A percentile compares a stretch with the other conserved stretches of the same genome.
Evolutionary conservation across 2,329 filamentous ascomycete genomes (phyloP).

Genomic region (Penicillium sp.): DNA sequence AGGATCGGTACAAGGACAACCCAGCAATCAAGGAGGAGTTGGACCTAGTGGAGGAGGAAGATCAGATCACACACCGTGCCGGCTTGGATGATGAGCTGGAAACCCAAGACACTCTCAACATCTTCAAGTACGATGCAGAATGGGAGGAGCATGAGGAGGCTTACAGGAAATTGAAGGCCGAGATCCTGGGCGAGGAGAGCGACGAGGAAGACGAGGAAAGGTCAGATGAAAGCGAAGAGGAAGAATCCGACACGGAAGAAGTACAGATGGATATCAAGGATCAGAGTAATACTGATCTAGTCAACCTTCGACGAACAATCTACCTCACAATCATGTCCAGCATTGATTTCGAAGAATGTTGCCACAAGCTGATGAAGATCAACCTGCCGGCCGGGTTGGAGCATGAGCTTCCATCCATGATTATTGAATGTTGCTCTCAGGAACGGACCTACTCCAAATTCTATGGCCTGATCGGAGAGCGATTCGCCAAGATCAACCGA

Average conservation of each 20-base stretch:
- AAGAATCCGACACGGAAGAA: slow-evolving; percentile 68
- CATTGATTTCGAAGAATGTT: slow-evolving; percentile 90
- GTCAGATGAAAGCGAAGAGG: slow-evolving; percentile 51
- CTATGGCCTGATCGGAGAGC: slow-evolving; percentile 85
- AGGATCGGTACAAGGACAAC: slow-evolving; percentile 94
- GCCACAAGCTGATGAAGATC: slow-evolving; percentile 93
- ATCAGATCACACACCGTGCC: slow-evolving; percentile 86
- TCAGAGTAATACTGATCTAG: slow-evolving; percentile 88
- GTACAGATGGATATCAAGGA: slow-evolving; percentile 93
- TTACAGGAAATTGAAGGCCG: slow-evolving; percentile 81
- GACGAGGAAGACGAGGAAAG: slow-evolving; percentile 65
- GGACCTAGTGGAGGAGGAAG: slow-evolving; percentile 92
- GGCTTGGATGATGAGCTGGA: slow-evolving; percentile 76
- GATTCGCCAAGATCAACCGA: slow-evolving; percentile 90
- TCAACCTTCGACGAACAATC: slow-evolving; percentile 85
- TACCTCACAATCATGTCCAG: slow-evolving; percentile 97
- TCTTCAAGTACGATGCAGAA: slow-evolving; percentile 87
- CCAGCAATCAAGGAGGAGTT: slow-evolving; percentile 83
- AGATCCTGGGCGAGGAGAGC: slow-evolving; percentile 89
- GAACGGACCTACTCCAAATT: slow-evolving; percentile 97
- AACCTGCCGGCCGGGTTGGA: slow-evolving; percentile 80
- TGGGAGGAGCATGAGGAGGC: slow-evolving; percentile 86
- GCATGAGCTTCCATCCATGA: slow-evolving; percentile 85
- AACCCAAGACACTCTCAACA: slow-evolving; percentile 77
- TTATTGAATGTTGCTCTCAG: slow-evolving; percentile 92